Evolutionary conservation across 495 filamentous ascomycete species (phyloP), one percentile per base, ranked within the genome.

Genomic region (Peziza echinospora): DNA sequence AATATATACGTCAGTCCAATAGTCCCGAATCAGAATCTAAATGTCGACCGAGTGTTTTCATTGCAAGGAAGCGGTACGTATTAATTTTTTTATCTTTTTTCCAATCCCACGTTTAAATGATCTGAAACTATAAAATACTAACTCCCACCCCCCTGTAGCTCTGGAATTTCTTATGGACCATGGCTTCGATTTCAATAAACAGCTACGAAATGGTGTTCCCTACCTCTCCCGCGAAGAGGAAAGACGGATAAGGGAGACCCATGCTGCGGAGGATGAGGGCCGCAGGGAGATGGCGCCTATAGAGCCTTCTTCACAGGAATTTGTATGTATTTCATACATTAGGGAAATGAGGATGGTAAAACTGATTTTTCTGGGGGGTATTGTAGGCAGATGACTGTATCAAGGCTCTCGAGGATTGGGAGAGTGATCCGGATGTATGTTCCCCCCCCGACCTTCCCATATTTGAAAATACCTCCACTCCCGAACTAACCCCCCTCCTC

Each of bases 161-260:
- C 17, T 41, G 30, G 17, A 11, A 3, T 37, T 37, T 17, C 30
- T 37, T 3, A 37, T 37, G 13, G 30, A 37, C 3, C 30, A 37
- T 6, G 30, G 30, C 3, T 37, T 37, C 30, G 61, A 71, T 25
- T 65, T 89, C 45, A 69, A 71, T 8, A 51, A 60, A 0, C 59
- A 74, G 1, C 76, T 77, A 53, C 64, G 51, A 0, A 52, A 63
- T 8, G 83, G 83, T 9, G 66, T 86, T 5, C 65, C 65, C 3
- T 89, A 87, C 58, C 61, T 92, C 5, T 82, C 77, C 21, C 68
- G 71, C 37, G 62, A 69, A 5, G 83, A 87, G 53, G 74, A 77
- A 46, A 54, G 60, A 2, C 30, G 54, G 24, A 67, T 55, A 13
- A 46, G 46, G 13, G 56, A 59, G 44, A 46, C 54, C 19, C 40